Percentiles rank a stretch among this genome's conserved stretches.
These are phyloP conservation scores for Lanzia echinophila DNA, from an alignment of 2,329 filamentous ascomycete species.

Conservation along the genomic window DNA sequence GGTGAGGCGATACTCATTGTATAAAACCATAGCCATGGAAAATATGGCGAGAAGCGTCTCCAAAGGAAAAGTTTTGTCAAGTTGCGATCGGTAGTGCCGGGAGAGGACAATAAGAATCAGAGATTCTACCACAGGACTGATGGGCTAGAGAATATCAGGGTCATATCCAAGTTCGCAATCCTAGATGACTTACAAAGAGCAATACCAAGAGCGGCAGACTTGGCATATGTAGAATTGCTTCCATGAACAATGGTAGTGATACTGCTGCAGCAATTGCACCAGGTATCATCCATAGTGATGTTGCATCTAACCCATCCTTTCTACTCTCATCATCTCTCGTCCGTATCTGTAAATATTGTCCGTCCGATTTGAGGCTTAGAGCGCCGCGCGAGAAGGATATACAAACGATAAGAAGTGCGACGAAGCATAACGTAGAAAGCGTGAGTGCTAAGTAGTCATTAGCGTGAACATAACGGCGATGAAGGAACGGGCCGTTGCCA, in stretches of 20 bases:
- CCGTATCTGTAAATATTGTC: no score
- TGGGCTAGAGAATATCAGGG: slow-evolving; percentile 17
- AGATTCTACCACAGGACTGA: slow-evolving; percentile 19
- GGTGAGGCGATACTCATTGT: slow-evolving; percentile 26
- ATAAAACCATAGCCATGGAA: slow-evolving; percentile 15
- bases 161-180: not conserved
- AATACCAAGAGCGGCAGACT: slow-evolving; percentile 24
- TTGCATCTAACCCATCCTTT: not conserved
- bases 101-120: slow-evolving; percentile 12
- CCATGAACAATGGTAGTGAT: slow-evolving; percentile 21
- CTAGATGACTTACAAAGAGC: slow-evolving; percentile 22
- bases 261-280: slow-evolving; percentile 18
- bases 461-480: not conserved
- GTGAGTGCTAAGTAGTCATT: not conserved
- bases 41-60: slow-evolving; percentile 13
- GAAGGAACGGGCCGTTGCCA: not conserved
- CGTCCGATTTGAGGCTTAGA: no score
- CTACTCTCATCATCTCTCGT: no score
- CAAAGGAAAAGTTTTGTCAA: slow-evolving; percentile 4
- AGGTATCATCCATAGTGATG: slow-evolving; percentile 18
- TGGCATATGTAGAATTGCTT: slow-evolving; percentile 24
- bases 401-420: not conserved
- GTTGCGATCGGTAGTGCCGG: not conserved
- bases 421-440: not conserved
- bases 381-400: not conserved